A percentile compares a stretch with the other conserved stretches of the same genome.
These are phyloP conservation scores for Cicer judaicum DNA, from an alignment of 306 rosid species.

Conservation along the genomic window DNA sequence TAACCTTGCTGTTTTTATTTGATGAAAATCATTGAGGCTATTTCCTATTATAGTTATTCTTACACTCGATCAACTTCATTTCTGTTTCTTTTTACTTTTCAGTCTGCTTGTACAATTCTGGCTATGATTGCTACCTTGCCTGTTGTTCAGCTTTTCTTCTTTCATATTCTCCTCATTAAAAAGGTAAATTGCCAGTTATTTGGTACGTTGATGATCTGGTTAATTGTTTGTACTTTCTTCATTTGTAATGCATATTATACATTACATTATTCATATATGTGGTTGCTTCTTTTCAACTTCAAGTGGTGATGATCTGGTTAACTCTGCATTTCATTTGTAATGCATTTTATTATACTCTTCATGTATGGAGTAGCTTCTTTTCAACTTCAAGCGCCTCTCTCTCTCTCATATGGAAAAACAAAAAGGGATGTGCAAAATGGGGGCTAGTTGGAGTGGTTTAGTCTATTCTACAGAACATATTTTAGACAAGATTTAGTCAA, in stretches of 20 bases:
- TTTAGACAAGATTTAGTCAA: no score
- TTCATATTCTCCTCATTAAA: constrained; percentile 91
- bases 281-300: background rate
- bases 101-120: constrained; percentile 84
- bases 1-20: background rate
- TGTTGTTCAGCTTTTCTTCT: constrained; percentile 90
- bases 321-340: no score
- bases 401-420: no score
- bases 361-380: no score
- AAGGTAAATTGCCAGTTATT: constrained; percentile 54
- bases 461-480: no score
- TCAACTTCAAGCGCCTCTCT: no score
- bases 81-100: constrained; percentile 32
- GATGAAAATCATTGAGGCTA: background rate
- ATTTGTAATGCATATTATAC: constrained; percentile 9
- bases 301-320: background rate
- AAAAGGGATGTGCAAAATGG: no score
- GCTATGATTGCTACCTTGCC: constrained; percentile 96
- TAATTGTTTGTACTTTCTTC: background rate
- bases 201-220: background rate
- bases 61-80: background rate
- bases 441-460: no score
- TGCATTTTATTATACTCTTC: no score
- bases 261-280: background rate
- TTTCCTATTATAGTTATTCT: background rate